Conservation (phyloP, 768 basidiomycete genomes). For the Leccinum variicolor region DNA sequence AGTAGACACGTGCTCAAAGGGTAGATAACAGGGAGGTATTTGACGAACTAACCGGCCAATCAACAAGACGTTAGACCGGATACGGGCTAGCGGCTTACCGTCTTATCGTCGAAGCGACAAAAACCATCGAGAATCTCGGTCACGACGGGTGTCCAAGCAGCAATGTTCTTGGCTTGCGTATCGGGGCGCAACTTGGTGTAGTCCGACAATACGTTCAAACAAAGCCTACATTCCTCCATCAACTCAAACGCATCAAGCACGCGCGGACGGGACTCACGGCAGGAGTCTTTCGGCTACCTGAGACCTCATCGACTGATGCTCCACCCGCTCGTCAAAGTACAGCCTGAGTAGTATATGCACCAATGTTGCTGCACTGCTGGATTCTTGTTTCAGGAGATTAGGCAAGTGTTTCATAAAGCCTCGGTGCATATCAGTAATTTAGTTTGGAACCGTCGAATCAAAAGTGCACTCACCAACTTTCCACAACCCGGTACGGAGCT, state of each 20-base stretch:
- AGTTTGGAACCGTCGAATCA: neutral
- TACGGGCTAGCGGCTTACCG: conserved; percentile 53
- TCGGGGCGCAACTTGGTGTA: conserved; percentile 88
- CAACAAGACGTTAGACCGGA: neutral
- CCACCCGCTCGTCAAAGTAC: conserved; percentile 89
- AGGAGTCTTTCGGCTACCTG: conserved; percentile 73
- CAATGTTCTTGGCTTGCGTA: conserved; percentile 90
- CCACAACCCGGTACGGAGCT: conserved; percentile 94
- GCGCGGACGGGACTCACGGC: conserved; percentile 44
- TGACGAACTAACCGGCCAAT: conserved; percentile 59
- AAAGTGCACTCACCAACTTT: conserved; percentile 84
- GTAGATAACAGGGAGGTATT: conserved; percentile 88
- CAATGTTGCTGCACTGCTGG: conserved; percentile 91
- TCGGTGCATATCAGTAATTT: conserved; percentile 29
- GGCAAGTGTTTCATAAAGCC: conserved; percentile 99
- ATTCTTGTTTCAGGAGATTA: conserved; percentile 96
- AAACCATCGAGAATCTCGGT: conserved; percentile 91
- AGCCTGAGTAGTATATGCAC: conserved; percentile 90
- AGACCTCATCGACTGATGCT: conserved; percentile 79
- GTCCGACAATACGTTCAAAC: conserved; percentile 83
- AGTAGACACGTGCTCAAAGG: conserved; percentile 86
- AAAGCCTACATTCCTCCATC: conserved; percentile 53
- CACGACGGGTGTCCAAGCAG: conserved; percentile 99
- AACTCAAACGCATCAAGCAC: neutral
- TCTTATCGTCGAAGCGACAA: conserved; percentile 84